Evolutionary conservation across 23 red algal species (phyloP).

Genomic region (Agarophyton chilense): DNA sequence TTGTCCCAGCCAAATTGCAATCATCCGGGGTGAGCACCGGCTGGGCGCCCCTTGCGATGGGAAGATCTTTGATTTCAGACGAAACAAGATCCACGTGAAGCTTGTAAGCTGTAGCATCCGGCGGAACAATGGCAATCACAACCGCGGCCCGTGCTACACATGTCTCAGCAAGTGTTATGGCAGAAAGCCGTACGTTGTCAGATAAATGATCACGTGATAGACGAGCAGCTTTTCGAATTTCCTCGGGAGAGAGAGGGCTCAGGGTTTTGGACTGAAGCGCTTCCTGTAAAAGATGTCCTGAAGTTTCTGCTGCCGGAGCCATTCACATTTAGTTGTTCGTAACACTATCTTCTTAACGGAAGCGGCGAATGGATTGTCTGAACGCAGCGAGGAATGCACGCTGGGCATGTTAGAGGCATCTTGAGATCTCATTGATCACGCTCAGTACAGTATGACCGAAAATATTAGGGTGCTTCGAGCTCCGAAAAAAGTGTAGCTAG

Average conservation of each 20-base stretch:
- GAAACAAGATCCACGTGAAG: neutral
- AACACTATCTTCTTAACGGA: neutral
- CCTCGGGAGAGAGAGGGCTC: neutral
- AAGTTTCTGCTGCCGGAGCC: slow-evolving; percentile 14
- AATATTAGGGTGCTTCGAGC: neutral
- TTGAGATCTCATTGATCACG: neutral
- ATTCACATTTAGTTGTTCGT: neutral
- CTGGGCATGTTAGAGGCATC: neutral
- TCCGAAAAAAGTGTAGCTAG: too few relatives aligned
- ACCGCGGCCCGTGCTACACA: neutral
- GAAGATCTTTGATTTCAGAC: neutral
- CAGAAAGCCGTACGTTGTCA: neutral
- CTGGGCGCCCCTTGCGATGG: slow-evolving; percentile 10
- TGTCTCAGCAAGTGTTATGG: slow-evolving; percentile 13
- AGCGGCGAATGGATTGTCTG: neutral
- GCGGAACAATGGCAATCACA: neutral
- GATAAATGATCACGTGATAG: slow-evolving; percentile 3
- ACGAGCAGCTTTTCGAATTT: slow-evolving; percentile 11
- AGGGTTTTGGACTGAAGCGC: neutral
- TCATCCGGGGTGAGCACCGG: slow-evolving; percentile 56
- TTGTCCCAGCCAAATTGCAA: slow-evolving; percentile 34
- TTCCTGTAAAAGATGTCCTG: neutral
- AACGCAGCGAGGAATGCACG: neutral
- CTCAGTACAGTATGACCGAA: neutral
- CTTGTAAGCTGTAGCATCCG: neutral